Conservation (phyloP, 73 alveolate genomes). For the Uronychia binucleata region DNA sequence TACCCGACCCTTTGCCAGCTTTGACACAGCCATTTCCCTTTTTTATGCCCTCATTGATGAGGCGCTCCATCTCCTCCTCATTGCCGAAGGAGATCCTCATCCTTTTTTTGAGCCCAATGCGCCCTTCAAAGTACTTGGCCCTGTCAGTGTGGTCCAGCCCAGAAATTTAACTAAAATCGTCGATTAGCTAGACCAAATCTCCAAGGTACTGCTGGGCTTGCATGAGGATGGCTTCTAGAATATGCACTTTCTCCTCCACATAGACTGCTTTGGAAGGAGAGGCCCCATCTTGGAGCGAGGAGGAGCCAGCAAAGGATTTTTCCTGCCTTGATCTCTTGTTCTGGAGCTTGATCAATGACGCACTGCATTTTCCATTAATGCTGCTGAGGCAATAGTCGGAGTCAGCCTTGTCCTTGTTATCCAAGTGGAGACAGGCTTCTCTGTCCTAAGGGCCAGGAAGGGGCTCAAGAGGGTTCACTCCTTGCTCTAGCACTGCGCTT, state of each 20-base stretch:
- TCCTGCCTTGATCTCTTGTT: too few species aligned
- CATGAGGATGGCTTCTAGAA: neutral
- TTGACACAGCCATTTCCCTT: conserved; percentile 31
- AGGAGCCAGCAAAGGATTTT: too few species aligned
- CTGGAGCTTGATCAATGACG: too few species aligned
- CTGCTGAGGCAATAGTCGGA: too few species aligned
- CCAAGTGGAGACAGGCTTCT: too few species aligned
- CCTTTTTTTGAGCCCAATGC: conserved; percentile 34
- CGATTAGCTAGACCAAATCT: neutral
- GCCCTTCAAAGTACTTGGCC: neutral
- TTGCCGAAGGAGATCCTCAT: conserved; percentile 44
- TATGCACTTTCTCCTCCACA: neutral
- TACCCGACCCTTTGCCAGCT: neutral
- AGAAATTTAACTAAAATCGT: conserved; percentile 3
- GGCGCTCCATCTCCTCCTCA: conserved; percentile 52
- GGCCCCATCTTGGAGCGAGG: too few species aligned
- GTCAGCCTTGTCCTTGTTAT: too few species aligned
- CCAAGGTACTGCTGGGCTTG: neutral
- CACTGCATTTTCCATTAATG: too few species aligned
- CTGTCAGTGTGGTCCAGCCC: neutral
- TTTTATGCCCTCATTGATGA: conserved; percentile 19
- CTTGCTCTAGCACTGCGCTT: too few species aligned
- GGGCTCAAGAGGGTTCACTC: too few species aligned
- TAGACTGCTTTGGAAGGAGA: neutral
- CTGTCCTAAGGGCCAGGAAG: too few species aligned